A percentile compares a stretch with the other conserved stretches of the same genome.
These are phyloP conservation scores for Rhizopogon vesiculosus DNA, from an alignment of 768 basidiomycete species.

Conservation along the genomic window DNA sequence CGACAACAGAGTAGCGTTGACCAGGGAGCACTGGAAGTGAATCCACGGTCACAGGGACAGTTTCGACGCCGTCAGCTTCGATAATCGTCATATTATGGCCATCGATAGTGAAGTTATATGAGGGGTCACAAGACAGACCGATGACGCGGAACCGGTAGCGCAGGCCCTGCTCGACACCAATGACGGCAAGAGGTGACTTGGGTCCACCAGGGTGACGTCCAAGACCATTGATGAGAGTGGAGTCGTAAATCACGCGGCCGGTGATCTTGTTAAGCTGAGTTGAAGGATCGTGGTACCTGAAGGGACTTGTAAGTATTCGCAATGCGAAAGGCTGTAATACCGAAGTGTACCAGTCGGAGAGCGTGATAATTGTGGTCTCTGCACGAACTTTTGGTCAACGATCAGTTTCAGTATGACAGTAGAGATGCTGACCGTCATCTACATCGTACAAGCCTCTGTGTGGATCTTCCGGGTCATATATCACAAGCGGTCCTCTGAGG, in stretches of 20 bases:
- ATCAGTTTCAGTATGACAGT: neutral
- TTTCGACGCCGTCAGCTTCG: slow-evolving; percentile 37
- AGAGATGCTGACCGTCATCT: slow-evolving; percentile 34
- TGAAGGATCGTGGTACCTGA: slow-evolving; percentile 25
- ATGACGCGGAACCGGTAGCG: slow-evolving; percentile 37
- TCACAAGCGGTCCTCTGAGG: slow-evolving; percentile 35
- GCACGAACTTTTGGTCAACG: neutral
- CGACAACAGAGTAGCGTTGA: slow-evolving; percentile 38
- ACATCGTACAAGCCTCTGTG: slow-evolving; percentile 36
- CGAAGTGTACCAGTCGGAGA: slow-evolving; percentile 39
- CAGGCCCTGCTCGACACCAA: slow-evolving; percentile 33
- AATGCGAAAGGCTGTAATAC: neutral
- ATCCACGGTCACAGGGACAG: slow-evolving; percentile 31
- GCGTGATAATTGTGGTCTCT: slow-evolving; percentile 39
- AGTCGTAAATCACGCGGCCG: slow-evolving; percentile 22
- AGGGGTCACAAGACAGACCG: slow-evolving; percentile 28
- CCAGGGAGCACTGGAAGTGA: slow-evolving; percentile 38
- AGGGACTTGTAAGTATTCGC: neutral
- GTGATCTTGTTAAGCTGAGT: slow-evolving; percentile 3
- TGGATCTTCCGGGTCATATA: slow-evolving; percentile 45
- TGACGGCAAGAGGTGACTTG: slow-evolving; percentile 28
- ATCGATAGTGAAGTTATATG: slow-evolving; percentile 29
- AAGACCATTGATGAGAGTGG: slow-evolving; percentile 42
- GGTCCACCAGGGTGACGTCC: slow-evolving; percentile 35
- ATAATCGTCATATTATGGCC: slow-evolving; percentile 36